Conservation (phyloP, 1,284 basidiomycete genomes). For the Butyriboletus appendiculatus region DNA sequence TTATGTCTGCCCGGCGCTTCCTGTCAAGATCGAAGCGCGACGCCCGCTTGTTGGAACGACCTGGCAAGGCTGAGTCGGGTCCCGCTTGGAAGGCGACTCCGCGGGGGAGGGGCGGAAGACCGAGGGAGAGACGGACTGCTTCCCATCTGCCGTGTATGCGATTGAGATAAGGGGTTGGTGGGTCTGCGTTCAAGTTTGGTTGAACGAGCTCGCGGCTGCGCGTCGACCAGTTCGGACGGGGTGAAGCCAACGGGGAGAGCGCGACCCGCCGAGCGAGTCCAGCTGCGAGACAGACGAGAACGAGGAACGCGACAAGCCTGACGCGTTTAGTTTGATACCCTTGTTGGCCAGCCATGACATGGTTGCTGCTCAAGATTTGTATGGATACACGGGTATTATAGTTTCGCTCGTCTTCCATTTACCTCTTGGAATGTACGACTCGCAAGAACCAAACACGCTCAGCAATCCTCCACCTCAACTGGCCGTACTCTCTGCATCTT, state of each 20-base stretch:
- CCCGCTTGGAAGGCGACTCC: slow-evolving; percentile 1
- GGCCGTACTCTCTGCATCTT: slow-evolving; percentile 57
- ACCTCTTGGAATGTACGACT: not conserved
- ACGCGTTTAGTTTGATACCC: slow-evolving; percentile 14
- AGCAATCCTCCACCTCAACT: slow-evolving; percentile 39
- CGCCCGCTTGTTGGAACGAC: slow-evolving; percentile 4
- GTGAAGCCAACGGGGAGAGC: not conserved
- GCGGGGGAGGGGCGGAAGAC: slow-evolving; percentile 22
- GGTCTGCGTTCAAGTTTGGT: not conserved
- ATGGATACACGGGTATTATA: no score
- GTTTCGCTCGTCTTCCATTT: no score
- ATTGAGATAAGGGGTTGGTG: not conserved
- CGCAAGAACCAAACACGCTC: slow-evolving; percentile 1
- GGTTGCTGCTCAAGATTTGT: slow-evolving; percentile 1
- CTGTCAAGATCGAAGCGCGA: slow-evolving; percentile 28
- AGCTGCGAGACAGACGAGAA: slow-evolving; percentile 23
- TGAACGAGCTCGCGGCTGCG: not conserved
- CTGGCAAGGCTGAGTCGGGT: not conserved
- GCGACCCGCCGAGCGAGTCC: slow-evolving; percentile 11
- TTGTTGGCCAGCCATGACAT: slow-evolving; percentile 26
- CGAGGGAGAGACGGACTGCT: slow-evolving; percentile 30
- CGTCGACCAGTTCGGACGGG: not conserved
- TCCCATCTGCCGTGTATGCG: slow-evolving; percentile 34
- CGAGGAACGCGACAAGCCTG: slow-evolving; percentile 19
- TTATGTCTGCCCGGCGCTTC: slow-evolving; percentile 14